phyloP scores from a whole-genome alignment of 2,329 filamentous ascomycete species.

The Alternaria viburni region DNA sequence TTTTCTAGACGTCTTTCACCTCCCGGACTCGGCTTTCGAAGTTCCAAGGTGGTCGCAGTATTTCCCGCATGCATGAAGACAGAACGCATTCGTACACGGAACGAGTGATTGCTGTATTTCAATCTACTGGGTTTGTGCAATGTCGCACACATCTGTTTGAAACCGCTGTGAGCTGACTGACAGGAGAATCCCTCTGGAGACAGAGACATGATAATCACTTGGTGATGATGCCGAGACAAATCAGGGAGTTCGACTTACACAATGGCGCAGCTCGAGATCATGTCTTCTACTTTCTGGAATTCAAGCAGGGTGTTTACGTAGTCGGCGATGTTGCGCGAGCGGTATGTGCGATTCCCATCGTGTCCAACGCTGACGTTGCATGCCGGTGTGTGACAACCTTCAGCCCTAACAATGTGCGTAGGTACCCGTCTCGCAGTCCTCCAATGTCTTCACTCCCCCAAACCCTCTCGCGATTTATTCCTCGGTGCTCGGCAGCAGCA shows the following conservation, averaged over 20 bases:
- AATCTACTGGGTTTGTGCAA: no score
- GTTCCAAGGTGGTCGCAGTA: background rate
- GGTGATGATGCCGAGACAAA: no score
- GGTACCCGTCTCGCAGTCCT: background rate
- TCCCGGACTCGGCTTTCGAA: background rate
- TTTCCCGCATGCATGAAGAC: no score
- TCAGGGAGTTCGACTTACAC: no score
- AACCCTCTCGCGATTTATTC: background rate
- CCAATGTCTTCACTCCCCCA: background rate
- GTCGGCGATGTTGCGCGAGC: background rate
- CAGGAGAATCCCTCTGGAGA: no score
- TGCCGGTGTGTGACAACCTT: background rate
- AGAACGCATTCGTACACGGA: no score
- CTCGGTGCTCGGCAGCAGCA: background rate
- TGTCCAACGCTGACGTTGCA: background rate
- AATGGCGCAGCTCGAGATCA: no score
- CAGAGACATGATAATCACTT: no score
- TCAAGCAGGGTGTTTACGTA: background rate
- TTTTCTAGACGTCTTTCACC: background rate
- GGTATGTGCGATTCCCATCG: fast-evolving
- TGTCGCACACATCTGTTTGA: no score
- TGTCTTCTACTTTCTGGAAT: background rate
- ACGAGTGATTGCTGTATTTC: no score
- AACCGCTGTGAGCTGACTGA: no score
- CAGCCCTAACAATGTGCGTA: background rate